Evolutionary conservation across 2,329 filamentous ascomycete genomes (phyloP), one percentile per base, ranked within the genome.

Genomic region (Sporothrix globosa): DNA sequence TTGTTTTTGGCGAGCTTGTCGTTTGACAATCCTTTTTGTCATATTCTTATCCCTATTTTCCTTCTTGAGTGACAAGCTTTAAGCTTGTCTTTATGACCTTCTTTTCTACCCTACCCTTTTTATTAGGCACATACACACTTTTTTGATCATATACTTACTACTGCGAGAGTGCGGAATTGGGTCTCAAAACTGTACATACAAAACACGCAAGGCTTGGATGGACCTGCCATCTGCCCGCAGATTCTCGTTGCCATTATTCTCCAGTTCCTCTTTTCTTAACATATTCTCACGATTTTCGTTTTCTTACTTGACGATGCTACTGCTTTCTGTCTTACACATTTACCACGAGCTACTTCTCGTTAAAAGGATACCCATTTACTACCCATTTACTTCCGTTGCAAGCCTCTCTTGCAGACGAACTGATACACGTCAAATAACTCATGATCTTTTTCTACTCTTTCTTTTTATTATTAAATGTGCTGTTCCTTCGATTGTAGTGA

Each of bases 11-110:
- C 52, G 60, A 60, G 21, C 39, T 48, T 34, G 24, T 24, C 9
- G 24, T 61, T 69, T 54, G 39, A 30, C 58, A 34, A 24, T 11
- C 30, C 21, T 34, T 17, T 34, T 30, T 34, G 53, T 67, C 72
- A 44, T 72, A 73, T 70, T 46, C 46, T 46, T 27, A 46, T 66
- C 7, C 60, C 14, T 41, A 46, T 46, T 67, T 69, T 53, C 41
- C 17, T 63, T 54, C 30, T 54, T 44, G 2, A 21, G 24, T 46
- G 54, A 56, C 58, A 39, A 44, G 7, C 34, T 34, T 30, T 54
- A 27, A 46, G 60, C 21, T 24, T 46, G 58, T 46, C 39, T 39
- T 27, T 27, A 39, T 56, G 11, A 44, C 30, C 39, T 6, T 67
- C 13, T 67, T 50, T 30, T 39, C 41, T 54, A 14, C 17, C 39